Base-by-base conservation (phyloP, 139 green algal species). In the Yamagishiella unicocca region DNA sequence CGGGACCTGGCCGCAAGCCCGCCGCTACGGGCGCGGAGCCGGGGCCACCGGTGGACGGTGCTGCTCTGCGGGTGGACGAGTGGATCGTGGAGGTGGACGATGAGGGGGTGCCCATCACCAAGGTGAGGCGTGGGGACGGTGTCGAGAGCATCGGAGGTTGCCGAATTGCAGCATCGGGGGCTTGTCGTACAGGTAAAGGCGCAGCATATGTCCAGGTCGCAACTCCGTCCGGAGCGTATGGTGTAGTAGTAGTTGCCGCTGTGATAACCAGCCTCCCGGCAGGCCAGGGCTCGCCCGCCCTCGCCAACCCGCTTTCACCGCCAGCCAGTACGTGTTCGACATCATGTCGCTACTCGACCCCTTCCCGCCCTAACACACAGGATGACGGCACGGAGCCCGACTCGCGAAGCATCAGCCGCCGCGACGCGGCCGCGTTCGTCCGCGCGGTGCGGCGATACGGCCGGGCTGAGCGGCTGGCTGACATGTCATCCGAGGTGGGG, bases 401-500 rank as follows among this genome's bases (percentile, higher is more conserved):
- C 58, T 31, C 38, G 27, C 85, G 87, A 82, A 80, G 85, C 12
- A 66, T 97, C 22, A 90, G 84, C 61, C 85, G 90, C 25, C 83
- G 85, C 3, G 96, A 98, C 70, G 96, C 96, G 0, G 81, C 79
- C 12, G 88, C 91, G 0, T 98, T 98, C 82, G 79, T 95, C 40
- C 91, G 92, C 21, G 95, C 87, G 0, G 94, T 94, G 66, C 87
- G 90, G 68, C 93, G 92, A 25, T 94, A 93, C 21, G 93, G 93
- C n/a, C 82, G 92, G 42, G 35, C 81, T 29, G 70, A 73, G 22
- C 89, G 89, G 25, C 53, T 94, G 19, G 76, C 87, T 4, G 79
- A 85, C 31, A 93, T 98, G 29, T 87, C 85, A 4, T 79, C 85
- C 14, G 93, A 95, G 76, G 84, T 95, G 70, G 93, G 89, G 25